These are phyloP conservation scores for Diaporthe ampelina DNA, from an alignment of 2,329 filamentous ascomycete species.

Conservation along the genomic window DNA sequence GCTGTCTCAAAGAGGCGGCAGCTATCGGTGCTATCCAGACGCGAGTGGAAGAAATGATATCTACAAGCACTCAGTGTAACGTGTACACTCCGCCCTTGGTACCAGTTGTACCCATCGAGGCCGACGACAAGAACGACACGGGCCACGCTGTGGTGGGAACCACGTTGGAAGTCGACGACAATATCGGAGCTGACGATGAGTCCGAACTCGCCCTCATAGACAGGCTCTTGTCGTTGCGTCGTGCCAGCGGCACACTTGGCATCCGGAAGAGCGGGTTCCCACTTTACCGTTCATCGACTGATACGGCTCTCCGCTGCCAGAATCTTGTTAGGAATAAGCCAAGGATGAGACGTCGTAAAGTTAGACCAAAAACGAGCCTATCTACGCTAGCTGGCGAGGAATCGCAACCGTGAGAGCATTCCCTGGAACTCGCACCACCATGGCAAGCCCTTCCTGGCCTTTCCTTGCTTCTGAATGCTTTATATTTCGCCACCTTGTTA, in stretches of 20 bases:
- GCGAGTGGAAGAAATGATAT: slow-evolving; percentile 40
- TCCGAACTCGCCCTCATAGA: slow-evolving; percentile 42
- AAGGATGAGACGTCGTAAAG: slow-evolving; percentile 51
- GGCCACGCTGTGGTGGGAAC: slow-evolving; percentile 36
- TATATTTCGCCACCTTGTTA: neutral
- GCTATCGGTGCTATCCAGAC: slow-evolving; percentile 31
- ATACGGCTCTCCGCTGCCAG: slow-evolving; percentile 50
- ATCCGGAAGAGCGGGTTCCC: slow-evolving; percentile 46
- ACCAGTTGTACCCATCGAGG: slow-evolving; percentile 38
- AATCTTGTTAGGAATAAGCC: slow-evolving; percentile 52
- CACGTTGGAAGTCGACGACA: slow-evolving; percentile 45
- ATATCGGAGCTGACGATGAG: slow-evolving; percentile 34
- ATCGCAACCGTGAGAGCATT: neutral
- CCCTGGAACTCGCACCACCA: neutral
- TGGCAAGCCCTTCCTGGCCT: neutral
- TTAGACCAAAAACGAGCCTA: slow-evolving; percentile 40
- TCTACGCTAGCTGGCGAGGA: slow-evolving; percentile 30
- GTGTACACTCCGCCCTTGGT: slow-evolving; percentile 32
- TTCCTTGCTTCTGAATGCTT: neutral
- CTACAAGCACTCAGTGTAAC: slow-evolving; percentile 40
- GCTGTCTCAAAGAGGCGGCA: slow-evolving; percentile 38
- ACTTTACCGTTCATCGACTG: slow-evolving; percentile 48
- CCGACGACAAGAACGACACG: slow-evolving; percentile 32
- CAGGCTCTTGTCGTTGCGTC: slow-evolving; percentile 44
- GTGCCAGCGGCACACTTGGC: slow-evolving; percentile 43